Evolutionary conservation across 768 basidiomycete species (phyloP).

Genomic region (Multifurca ochricompacta): DNA sequence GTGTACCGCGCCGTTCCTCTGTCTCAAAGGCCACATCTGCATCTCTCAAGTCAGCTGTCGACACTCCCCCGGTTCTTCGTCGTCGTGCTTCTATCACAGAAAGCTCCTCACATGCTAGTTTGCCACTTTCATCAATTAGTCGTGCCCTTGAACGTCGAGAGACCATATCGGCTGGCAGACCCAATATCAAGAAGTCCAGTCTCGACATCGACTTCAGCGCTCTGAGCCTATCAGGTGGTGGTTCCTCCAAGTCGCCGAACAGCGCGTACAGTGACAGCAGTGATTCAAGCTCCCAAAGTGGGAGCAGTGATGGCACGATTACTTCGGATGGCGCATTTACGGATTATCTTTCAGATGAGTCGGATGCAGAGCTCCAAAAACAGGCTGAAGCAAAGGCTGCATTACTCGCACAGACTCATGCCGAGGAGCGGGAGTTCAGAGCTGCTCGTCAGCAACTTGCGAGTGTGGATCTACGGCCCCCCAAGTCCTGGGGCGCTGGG

Average conservation of each 20-base stretch:
- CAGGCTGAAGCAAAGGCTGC: slow-evolving; percentile 79
- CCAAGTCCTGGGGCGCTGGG: slow-evolving; percentile 60
- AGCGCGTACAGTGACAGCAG: slow-evolving; percentile 51
- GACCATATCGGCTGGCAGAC: slow-evolving; percentile 19
- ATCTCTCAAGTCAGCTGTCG: slow-evolving; percentile 28
- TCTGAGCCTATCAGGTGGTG: slow-evolving; percentile 31
- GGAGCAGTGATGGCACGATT: slow-evolving; percentile 62
- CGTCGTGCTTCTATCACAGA: slow-evolving; percentile 22
- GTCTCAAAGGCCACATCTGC: slow-evolving; percentile 32
- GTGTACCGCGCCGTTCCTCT: slow-evolving; percentile 40
- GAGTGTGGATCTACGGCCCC: slow-evolving; percentile 65
- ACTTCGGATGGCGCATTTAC: slow-evolving; percentile 85
- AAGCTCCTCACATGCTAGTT: not conserved
- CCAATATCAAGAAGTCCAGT: slow-evolving; percentile 18
- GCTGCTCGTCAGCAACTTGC: slow-evolving; percentile 73
- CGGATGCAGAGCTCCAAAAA: slow-evolving; percentile 80
- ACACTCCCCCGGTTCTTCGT: slow-evolving; percentile 13
- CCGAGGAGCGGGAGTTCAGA: slow-evolving; percentile 76
- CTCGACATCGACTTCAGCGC: slow-evolving; percentile 35
- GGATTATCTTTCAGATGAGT: slow-evolving; percentile 87
- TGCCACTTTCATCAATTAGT: not conserved
- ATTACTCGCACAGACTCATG: slow-evolving; percentile 67
- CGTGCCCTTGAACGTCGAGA: slow-evolving; percentile 21
- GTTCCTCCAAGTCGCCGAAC: slow-evolving; percentile 22
- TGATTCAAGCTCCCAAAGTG: slow-evolving; percentile 42